phyloP scores from a whole-genome alignment of 1,139 yeast species.

The Yamadazyma dushanensis region DNA sequence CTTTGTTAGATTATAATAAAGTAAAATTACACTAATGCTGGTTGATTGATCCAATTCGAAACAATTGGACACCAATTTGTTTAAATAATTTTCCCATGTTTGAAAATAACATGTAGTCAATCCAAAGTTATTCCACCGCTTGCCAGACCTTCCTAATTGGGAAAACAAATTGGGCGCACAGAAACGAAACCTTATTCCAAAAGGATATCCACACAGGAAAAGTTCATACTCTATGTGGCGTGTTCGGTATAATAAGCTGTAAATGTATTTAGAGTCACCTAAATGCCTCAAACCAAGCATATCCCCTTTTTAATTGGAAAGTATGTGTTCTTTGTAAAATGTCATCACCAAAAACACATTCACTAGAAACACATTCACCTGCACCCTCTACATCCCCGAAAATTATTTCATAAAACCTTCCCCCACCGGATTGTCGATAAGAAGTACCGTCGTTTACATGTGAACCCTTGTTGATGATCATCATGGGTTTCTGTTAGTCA shows the following conservation, averaged over 20 bases:
- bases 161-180: conserved; percentile 8
- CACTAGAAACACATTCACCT: no score
- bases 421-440: no score
- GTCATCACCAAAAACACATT: no score
- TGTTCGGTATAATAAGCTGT: background rate
- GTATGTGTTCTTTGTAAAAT: no score
- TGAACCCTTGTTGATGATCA: background rate
- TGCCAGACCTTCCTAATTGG: conserved; percentile 13
- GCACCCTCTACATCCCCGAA: no score
- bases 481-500: background rate
- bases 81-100: no score
- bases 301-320: no score
- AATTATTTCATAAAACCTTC: no score
- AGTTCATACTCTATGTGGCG: no score
- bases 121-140: conserved; percentile 8
- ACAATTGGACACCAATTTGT: background rate
- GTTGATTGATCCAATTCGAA: background rate
- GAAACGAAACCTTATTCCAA: conserved; percentile 2
- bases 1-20: background rate
- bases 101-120: no score
- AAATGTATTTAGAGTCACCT: background rate
- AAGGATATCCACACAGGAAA: background rate
- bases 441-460: no score
- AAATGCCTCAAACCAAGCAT: no score
- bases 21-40: background rate